Evolutionary conservation across 257 asterid species (phyloP), one percentile per base, ranked within the genome.

Genomic region (Nyctanthes arbortristis): DNA sequence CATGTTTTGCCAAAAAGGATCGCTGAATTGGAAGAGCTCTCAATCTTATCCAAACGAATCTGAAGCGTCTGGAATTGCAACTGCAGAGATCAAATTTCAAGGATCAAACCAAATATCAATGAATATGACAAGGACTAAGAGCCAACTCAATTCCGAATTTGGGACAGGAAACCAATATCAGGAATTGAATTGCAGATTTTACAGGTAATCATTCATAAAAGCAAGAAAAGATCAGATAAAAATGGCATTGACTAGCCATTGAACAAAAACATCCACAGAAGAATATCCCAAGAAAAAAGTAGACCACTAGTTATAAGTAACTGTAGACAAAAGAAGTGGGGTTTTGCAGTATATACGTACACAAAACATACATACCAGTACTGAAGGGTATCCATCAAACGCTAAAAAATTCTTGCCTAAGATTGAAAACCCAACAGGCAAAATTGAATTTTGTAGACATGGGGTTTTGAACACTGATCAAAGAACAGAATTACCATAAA

Each of bases 381-480:
- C 43, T 32, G 63, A 56, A 68, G 22, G 60, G 78, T 69, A 70
- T 62, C 74, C 55, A 67, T 75, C 81, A 76, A 66, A 73, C 69
- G 61, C 40, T 69, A 66, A 67, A n/a, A n/a, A n/a, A 72, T 43
- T 67, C 65, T 65, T 16, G 80, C 29, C 13, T 8, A 29, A 72
- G 55, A 52, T 7, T 61, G 57, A 73, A 34, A 4, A 55, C 62
- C 14, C 58, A 73, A 71, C 67, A 58, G 33, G 49, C 7, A 28
- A 16, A 65, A 54, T 45, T 68, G 75, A 64, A 77, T 45, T 70
- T 25, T 63, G 66, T 20, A 59, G 71, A 73, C 29, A 67, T 58
- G n/a, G 52, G 65, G 70, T 30, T 55, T 5, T 8, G 27, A 22
- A 37, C 56, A 69, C 47, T 22, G 28, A 31, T 37, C 62, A 71